These are phyloP conservation scores for Effrenium voratum DNA, from an alignment of 73 alveolate species.

Conservation along the genomic window DNA sequence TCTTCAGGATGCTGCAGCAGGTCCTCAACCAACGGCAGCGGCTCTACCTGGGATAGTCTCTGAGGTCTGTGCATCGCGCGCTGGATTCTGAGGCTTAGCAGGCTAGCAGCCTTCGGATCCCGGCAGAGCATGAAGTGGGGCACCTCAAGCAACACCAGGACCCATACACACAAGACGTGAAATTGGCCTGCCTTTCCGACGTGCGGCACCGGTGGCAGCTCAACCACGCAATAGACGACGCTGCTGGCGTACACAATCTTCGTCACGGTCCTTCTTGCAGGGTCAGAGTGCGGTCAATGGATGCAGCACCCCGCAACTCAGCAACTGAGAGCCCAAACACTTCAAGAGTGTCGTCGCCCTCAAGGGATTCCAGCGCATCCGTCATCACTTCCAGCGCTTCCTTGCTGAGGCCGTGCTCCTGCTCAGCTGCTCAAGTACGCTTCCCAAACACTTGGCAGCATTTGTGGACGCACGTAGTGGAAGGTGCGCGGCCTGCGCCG, in stretches of 20 bases:
- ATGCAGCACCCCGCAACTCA: background rate
- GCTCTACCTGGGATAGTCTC: no score
- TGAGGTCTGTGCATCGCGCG: no score
- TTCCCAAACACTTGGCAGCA: background rate
- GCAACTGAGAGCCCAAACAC: background rate
- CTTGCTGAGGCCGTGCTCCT: slow-evolving; percentile 63
- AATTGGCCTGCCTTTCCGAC: slow-evolving; percentile 20
- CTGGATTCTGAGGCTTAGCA: no score
- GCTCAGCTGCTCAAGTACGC: background rate
- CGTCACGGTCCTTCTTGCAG: background rate
- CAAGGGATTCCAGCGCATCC: slow-evolving; percentile 65
- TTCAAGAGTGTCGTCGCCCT: slow-evolving; percentile 58
- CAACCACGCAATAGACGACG: background rate
- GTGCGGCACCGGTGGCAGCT: slow-evolving; percentile 65
- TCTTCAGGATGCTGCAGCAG: no score
- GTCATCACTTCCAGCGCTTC: slow-evolving; percentile 58
- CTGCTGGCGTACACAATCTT: background rate
- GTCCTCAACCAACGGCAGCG: no score
- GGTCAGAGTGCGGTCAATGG: background rate
- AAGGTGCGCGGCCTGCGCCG: slow-evolving; percentile 13
- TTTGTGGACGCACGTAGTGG: background rate
- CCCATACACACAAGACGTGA: background rate
- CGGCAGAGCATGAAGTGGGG: slow-evolving; percentile 38
- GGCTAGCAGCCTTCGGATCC: slow-evolving; percentile 13
- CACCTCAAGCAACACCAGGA: background rate